These are phyloP conservation scores for Trypanosoma lewisi DNA, from an alignment of 208 protist species.

Conservation along the genomic window DNA sequence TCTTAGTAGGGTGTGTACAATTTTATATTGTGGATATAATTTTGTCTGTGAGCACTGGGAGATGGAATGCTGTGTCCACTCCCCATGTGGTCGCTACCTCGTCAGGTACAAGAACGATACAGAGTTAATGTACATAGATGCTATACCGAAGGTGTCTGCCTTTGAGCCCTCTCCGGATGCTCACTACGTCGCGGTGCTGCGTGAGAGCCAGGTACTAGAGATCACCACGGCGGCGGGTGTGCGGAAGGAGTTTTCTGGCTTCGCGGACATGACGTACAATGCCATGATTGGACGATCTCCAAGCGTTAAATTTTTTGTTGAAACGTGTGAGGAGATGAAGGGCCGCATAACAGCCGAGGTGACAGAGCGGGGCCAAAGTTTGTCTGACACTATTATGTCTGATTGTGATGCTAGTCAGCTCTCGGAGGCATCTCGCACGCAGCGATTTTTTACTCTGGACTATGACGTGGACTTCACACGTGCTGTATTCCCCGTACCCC, in stretches of 20 bases:
- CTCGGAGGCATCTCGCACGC: conserved; percentile 24
- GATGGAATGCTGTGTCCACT: conserved; percentile 70
- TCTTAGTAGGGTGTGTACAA: conserved; percentile 2
- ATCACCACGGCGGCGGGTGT: conserved; percentile 72
- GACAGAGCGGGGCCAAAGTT: conserved; percentile 8
- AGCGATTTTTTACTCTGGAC: conserved; percentile 77
- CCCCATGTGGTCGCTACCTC: conserved; percentile 68
- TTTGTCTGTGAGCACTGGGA: not conserved
- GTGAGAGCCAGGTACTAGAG: conserved; percentile 40
- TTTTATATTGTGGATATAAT: not conserved
- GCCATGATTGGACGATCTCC: conserved; percentile 64
- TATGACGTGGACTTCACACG: conserved; percentile 89
- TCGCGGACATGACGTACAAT: conserved; percentile 76
- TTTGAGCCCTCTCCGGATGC: conserved; percentile 13
- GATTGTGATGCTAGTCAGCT: conserved; percentile 21
- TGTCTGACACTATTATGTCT: not conserved
- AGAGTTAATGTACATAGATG: conserved; percentile 29
- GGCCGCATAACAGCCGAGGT: conserved; percentile 64
- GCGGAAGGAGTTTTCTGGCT: conserved; percentile 63
- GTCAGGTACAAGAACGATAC: conserved; percentile 46
- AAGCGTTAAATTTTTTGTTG: conserved; percentile 72
- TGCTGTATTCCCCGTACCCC: conserved; percentile 77
- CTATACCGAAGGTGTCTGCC: conserved; percentile 26
- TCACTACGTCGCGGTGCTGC: conserved; percentile 24
- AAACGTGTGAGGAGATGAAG: conserved; percentile 73